Evolutionary conservation across 371 early-diverging fungal species (phyloP).

Genomic region (Mucor racemosus): DNA sequence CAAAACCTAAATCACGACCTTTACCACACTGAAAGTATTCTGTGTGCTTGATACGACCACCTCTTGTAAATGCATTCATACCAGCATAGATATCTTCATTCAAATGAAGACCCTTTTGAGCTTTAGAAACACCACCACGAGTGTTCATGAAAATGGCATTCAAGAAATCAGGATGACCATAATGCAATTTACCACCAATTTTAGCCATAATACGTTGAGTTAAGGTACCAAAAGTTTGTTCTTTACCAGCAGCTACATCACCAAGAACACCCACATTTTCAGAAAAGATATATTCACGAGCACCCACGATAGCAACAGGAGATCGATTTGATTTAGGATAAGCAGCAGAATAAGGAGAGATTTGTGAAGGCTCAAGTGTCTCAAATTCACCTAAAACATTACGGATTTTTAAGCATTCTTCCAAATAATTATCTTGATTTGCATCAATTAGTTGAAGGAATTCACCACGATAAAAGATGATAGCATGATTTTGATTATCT

Average conservation of each 20-base stretch:
- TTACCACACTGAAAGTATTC: conserved; percentile 95
- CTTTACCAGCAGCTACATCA: conserved; percentile 92
- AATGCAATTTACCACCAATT: conserved; percentile 84
- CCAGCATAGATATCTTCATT: conserved; percentile 96
- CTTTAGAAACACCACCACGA: conserved; percentile 88
- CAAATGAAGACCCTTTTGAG: conserved; percentile 89
- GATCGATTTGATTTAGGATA: conserved; percentile 40
- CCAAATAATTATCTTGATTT: conserved; percentile 92
- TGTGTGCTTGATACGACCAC: conserved; percentile 88
- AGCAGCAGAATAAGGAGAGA: conserved; percentile 73
- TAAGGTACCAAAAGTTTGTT: conserved; percentile 88
- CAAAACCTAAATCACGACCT: conserved; percentile 91
- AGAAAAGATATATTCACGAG: conserved; percentile 90
- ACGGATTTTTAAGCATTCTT: conserved; percentile 88
- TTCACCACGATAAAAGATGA: conserved; percentile 88
- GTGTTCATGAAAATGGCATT: conserved; percentile 90
- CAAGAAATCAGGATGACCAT: conserved; percentile 93
- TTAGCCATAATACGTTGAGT: conserved; percentile 89
- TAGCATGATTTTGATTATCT: conserved; percentile 89
- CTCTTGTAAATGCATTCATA: conserved; percentile 86
- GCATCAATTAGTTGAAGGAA: conserved; percentile 87
- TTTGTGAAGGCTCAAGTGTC: conserved; percentile 64
- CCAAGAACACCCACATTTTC: conserved; percentile 88
- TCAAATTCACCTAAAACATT: conserved; percentile 90
- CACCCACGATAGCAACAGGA: conserved; percentile 91